These are phyloP conservation scores for Candida germanica DNA, from an alignment of 805 yeast species.

Conservation along the genomic window DNA sequence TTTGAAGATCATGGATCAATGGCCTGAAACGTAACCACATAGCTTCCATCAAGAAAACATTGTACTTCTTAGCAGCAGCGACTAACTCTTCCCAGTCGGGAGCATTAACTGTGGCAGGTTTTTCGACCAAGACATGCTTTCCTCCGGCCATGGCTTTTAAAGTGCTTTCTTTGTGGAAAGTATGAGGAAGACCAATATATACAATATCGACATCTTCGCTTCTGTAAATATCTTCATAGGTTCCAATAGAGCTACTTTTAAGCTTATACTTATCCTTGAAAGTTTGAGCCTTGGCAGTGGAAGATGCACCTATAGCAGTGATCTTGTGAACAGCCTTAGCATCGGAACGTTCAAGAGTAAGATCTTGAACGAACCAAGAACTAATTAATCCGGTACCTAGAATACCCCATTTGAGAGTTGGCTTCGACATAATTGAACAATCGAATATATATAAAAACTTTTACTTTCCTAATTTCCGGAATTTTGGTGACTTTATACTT, in stretches of 20 bases:
- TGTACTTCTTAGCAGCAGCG: constrained; percentile 39
- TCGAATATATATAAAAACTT: too few relatives aligned
- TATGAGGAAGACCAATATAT: constrained; percentile 53
- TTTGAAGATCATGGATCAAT: constrained; percentile 27
- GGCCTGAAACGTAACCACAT: constrained; percentile 57
- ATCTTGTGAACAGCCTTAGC: constrained; percentile 26
- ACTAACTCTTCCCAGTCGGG: constrained; percentile 40
- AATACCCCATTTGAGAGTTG: constrained; percentile 39
- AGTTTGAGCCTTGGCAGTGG: constrained; percentile 32
- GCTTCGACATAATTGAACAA: constrained; percentile 2
- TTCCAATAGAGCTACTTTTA: constrained; percentile 19
- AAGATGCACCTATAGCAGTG: constrained; percentile 37
- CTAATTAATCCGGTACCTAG: constrained; percentile 47
- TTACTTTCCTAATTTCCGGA: too few relatives aligned
- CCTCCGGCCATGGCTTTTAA: constrained; percentile 39
- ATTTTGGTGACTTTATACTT: too few relatives aligned
- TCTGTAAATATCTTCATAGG: constrained; percentile 41
- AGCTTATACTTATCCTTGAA: constrained; percentile 17
- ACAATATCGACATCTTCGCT: constrained; percentile 44
- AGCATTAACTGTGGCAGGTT: constrained; percentile 48
- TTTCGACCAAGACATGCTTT: constrained; percentile 53
- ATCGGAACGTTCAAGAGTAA: constrained; percentile 18
- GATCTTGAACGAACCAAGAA: constrained; percentile 28
- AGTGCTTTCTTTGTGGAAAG: constrained; percentile 44
- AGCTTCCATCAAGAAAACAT: constrained; percentile 53